These are phyloP conservation scores for Coemansia sp. DNA, from an alignment of 192 early-diverging fungal genomes.

Conservation along the genomic window DNA sequence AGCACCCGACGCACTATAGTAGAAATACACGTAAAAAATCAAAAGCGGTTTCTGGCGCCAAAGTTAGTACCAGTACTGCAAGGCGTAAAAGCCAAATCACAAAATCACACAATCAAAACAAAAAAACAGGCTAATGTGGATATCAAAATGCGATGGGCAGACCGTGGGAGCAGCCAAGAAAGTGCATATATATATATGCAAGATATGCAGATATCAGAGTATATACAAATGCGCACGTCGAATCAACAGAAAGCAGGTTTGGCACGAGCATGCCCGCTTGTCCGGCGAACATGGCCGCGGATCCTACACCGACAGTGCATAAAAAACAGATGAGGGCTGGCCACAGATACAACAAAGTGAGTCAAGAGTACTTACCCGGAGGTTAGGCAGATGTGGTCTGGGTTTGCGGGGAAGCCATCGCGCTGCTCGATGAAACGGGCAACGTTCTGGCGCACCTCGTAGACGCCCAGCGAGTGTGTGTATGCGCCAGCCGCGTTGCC, in stretches of 20 bases:
- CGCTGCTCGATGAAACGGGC: constrained; percentile 90
- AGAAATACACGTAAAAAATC: constrained; percentile 1
- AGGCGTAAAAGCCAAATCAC: no score
- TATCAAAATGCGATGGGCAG: constrained; percentile 6
- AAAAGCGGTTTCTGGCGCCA: background rate
- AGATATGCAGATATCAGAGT: no score
- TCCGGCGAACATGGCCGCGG: no score
- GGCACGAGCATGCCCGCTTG: no score
- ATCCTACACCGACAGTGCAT: no score
- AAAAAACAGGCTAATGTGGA: constrained; percentile 3
- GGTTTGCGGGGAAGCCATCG: constrained; percentile 86
- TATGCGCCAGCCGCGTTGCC: constrained; percentile 86
- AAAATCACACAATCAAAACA: background rate
- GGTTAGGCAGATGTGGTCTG: constrained; percentile 87
- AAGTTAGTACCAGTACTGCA: background rate
- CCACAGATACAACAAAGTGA: background rate
- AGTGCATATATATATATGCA: no score
- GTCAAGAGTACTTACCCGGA: constrained; percentile 57
- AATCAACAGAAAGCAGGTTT: background rate
- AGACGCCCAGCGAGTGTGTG: constrained; percentile 92
- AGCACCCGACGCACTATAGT: constrained; percentile 74
- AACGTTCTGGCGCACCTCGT: constrained; percentile 78
- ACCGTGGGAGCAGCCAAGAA: background rate
- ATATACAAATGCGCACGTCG: no score
- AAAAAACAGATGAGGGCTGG: no score